Percentiles rank a stretch among this genome's conserved stretches.
Evolutionary conservation across 1,139 yeast species (phyloP).

Genomic region (Kluyveromyces sp.): DNA sequence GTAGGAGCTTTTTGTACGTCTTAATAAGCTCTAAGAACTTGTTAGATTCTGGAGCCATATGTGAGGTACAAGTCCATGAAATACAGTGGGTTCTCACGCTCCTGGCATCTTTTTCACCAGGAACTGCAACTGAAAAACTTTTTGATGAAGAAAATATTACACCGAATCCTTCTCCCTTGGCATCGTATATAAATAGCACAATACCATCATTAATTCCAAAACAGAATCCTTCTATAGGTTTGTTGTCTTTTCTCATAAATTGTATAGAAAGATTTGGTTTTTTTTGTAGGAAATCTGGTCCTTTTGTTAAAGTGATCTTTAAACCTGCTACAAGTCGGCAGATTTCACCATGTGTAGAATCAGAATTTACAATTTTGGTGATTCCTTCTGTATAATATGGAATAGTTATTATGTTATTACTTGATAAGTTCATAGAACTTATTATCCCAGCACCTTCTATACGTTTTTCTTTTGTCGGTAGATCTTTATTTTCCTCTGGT

Average conservation of each 20-base stretch:
- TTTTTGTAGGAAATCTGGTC: background rate
- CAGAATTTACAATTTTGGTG: background rate
- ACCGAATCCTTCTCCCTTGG: constrained; percentile 3
- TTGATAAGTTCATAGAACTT: too few species aligned
- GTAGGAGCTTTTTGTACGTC: background rate
- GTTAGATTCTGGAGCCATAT: too few species aligned
- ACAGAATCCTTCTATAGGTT: background rate
- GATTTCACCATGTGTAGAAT: background rate
- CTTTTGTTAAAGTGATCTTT: background rate
- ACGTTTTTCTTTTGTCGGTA: too few species aligned
- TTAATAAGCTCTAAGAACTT: constrained; percentile 1
- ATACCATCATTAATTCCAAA: background rate
- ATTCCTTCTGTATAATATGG: too few species aligned
- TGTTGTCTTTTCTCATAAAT: background rate
- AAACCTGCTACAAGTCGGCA: background rate
- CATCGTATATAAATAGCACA: background rate
- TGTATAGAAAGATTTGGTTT: background rate
- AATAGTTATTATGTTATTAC: too few species aligned
- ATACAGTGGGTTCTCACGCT: background rate
- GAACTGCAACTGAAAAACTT: background rate
- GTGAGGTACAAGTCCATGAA: background rate
- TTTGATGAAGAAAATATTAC: background rate
- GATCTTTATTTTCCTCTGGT: too few species aligned
- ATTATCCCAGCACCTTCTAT: too few species aligned
- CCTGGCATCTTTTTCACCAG: too few species aligned